These are phyloP conservation scores for Puccinia sorghi DNA, from an alignment of 1,284 basidiomycete species.

Conservation along the genomic window DNA sequence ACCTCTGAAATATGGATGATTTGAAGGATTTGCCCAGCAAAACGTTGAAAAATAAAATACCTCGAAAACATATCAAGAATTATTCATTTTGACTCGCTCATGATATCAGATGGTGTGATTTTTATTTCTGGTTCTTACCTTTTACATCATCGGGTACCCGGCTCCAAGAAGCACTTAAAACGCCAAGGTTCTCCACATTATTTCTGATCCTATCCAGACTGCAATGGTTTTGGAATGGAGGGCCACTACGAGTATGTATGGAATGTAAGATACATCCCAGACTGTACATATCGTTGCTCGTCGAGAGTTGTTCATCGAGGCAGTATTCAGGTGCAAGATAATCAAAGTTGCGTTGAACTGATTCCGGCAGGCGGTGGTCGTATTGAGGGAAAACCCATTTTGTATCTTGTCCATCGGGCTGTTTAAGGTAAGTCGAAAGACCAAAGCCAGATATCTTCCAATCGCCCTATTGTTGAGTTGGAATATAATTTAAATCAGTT, in stretches of 20 bases:
- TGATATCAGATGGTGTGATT: not conserved
- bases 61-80: slow-evolving; percentile 11
- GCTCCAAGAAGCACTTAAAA: slow-evolving; percentile 54
- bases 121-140: slow-evolving; percentile 43
- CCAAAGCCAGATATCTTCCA: slow-evolving; percentile 95
- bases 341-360: slow-evolving; percentile 88
- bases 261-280: slow-evolving; percentile 80
- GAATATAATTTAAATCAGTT: slow-evolving; percentile 51
- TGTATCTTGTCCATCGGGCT: slow-evolving; percentile 71
- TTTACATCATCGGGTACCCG: slow-evolving; percentile 55
- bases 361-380: slow-evolving; percentile 75
- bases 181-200: slow-evolving; percentile 69
- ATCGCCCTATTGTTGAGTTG: slow-evolving; percentile 71
- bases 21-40: not conserved
- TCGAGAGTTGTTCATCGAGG: slow-evolving; percentile 79
- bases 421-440: slow-evolving; percentile 75
- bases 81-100: slow-evolving; percentile 9
- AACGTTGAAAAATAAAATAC: slow-evolving; percentile 7
- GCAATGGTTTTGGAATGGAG: slow-evolving; percentile 86
- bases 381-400: slow-evolving; percentile 86
- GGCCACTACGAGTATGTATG: slow-evolving; percentile 80
- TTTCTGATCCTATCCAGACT: slow-evolving; percentile 75
- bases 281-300: slow-evolving; percentile 91
- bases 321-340: slow-evolving; percentile 96
- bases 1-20: slow-evolving; percentile 64